A percentile compares a stretch with the other conserved stretches of the same genome.
phyloP scores from a whole-genome alignment of 1,139 yeast genomes.

The Nakaseomyces kungkrabaensis region DNA sequence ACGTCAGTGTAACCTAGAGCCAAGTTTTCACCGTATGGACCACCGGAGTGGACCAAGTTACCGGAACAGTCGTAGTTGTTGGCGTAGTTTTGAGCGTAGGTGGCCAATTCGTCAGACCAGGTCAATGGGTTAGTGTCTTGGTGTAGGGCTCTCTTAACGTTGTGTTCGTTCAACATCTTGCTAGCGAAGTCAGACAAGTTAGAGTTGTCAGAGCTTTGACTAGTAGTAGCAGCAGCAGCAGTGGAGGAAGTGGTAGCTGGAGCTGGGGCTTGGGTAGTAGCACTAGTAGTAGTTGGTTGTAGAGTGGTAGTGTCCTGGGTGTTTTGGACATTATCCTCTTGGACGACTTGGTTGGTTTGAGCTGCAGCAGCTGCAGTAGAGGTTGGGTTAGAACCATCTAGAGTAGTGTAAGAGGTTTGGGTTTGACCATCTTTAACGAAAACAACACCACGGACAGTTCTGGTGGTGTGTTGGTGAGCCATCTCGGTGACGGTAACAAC shows the following conservation, averaged over 20 bases:
- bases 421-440: conserved; percentile 22
- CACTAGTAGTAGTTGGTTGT: conserved; percentile 12
- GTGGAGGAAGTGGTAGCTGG: conserved; percentile 11
- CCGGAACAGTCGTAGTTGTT: conserved; percentile 42
- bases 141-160: conserved; percentile 45
- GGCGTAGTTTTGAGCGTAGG: conserved; percentile 42
- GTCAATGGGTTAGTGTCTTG: conserved; percentile 40
- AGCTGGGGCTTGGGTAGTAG: conserved; percentile 14
- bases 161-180: conserved; percentile 42
- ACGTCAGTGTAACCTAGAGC: conserved; percentile 42
- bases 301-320: conserved; percentile 12
- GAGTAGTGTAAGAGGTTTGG: conserved; percentile 22
- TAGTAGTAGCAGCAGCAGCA: conserved; percentile 14
- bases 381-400: conserved; percentile 4
- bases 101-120: conserved; percentile 40
- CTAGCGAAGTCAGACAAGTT: conserved; percentile 30
- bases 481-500: conserved; percentile 30
- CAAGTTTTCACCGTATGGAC: conserved; percentile 51
- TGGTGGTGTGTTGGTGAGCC: conserved; percentile 19
- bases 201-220: conserved; percentile 5
- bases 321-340: conserved; percentile 2
- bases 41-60: conserved; percentile 49
- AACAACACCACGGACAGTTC: conserved; percentile 23
- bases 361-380: background rate
- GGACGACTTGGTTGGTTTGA: conserved; percentile 2